Base-by-base conservation (phyloP, 441 rosid species). In the Caryocar brasiliense region DNA sequence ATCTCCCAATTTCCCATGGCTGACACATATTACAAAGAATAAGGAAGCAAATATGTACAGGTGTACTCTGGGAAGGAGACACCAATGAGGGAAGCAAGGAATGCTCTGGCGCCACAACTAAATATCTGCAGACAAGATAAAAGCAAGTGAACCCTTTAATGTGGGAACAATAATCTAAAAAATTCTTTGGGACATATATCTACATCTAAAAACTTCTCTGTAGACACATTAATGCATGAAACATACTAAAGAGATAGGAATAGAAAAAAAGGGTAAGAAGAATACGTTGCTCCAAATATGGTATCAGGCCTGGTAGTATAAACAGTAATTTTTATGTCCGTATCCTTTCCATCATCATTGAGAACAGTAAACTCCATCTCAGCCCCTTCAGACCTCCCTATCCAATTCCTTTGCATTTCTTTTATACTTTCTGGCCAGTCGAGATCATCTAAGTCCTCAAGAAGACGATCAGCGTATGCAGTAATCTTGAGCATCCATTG, bases 401-500 rank as follows among this genome's bases (percentile, higher is more conserved):
- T 87, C 96, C 96, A 87, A 70, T 91, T 91, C 65, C 94, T 68
- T 58, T 91, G 96, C 95, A 85, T 91, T 62, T 91, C 96, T 70
- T 85, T 87, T 51, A 87, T 40, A 37, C 89, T 87, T 58, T 91
- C 98, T 59, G 96, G 96, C 96, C 96, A 91, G 35, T 91, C 86
- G 12, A 91, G 91, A 3, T 83, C 95, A 53, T 87, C 93, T 53
- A 91, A 66, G 76, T 91, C 98, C 62, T 87, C 82, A 27, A 85
- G 85, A 74, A 87, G 96, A 40, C 89, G 86, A 66, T 87, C 96
- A 62, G 93, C 96, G 49, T 91, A 91, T 6, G 85, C 96, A 46
- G 95, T 91, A 57, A 91, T 91, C 82, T 77, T 87, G 69, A 91
- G 91, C 81, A 87, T 87, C 96, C 98, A 91, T 62, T 91, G 96